Base-by-base conservation (phyloP, 2,329 filamentous ascomycete species). In the Penicillium paneum region DNA sequence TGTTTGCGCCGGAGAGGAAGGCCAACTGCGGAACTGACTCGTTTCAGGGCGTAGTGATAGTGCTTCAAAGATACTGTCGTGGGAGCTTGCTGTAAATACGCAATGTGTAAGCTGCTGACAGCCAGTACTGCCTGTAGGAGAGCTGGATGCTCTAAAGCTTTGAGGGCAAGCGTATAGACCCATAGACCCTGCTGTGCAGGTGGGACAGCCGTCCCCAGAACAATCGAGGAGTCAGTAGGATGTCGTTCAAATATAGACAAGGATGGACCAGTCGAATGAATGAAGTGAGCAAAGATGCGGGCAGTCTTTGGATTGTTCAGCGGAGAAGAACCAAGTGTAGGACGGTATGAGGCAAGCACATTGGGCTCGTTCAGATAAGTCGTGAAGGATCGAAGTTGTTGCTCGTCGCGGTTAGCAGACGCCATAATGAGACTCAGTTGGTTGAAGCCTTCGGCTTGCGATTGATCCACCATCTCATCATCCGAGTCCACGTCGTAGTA, bases 51-150 rank as follows among this genome's bases (percentile, higher is more conserved):
- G 62, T 92, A 86, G 53, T 94, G 90, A 61, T 97, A 97, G 70
- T 99, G 94, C 66, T 94, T 92, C 67, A 94, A 83, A 0, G 92
- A 93, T 8, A 91, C 87, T 0, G 89, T 92, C 0, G 86, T 82
- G 0, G 90, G 88, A 2, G 84, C 83, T 28, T 82, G 79, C 67
- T 95, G 88, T 5, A 96, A 79, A 63, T 89, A 90, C 28, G 93
- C 88, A 65, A 97, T 92, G 66, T 97, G 93, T 39, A 97, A 75
- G 70, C 90, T 93, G 24, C 88, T 87, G 34, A 97, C 73, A 0
- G 93, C 93, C 34, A 97, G 83, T 72, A 97, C 95, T 8, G 92
- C 89, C 67, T 97, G 93, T 19, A 97, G 81, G 0, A 97, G 80
- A 0, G 88, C 90, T n/a, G 91, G 90, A 63, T 97, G 85, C 53